phyloP scores from a whole-genome alignment of 495 filamentous ascomycete species.

The Penicillium coffeae region DNA sequence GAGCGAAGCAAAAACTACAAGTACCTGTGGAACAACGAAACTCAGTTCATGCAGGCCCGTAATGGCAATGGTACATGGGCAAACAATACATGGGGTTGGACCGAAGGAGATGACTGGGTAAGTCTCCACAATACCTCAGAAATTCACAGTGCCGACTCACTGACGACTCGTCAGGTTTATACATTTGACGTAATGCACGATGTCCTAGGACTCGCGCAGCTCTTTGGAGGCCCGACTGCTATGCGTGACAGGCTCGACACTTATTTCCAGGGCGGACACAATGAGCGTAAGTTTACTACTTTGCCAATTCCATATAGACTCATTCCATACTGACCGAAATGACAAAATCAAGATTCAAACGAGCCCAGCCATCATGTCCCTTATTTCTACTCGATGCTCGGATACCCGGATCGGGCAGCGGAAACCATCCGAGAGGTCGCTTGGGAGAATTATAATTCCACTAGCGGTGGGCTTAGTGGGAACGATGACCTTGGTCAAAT shows the following conservation, averaged over 20 bases:
- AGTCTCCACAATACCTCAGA: neutral
- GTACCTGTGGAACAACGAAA: slow-evolving; percentile 25
- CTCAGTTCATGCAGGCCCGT: slow-evolving; percentile 27
- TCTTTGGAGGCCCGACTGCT: slow-evolving; percentile 18
- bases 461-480: slow-evolving; percentile 23
- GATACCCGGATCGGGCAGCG: slow-evolving; percentile 16
- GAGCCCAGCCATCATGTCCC: slow-evolving; percentile 29
- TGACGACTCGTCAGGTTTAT: slow-evolving; percentile 6
- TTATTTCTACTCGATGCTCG: slow-evolving; percentile 22
- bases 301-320: neutral
- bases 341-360: slow-evolving; percentile 3
- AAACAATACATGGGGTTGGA: slow-evolving; percentile 23
- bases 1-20: slow-evolving; percentile 19
- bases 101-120: slow-evolving; percentile 25
- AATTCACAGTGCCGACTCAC: neutral
- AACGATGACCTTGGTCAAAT: slow-evolving; percentile 30
- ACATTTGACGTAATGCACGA: slow-evolving; percentile 30
- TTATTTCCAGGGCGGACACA: slow-evolving; percentile 26
- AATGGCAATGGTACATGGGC: slow-evolving; percentile 27
- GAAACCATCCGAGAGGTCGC: slow-evolving; percentile 19
- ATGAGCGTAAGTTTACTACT: slow-evolving; percentile 20
- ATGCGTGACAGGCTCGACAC: slow-evolving; percentile 20
- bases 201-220: slow-evolving; percentile 13
- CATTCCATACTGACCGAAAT: neutral
- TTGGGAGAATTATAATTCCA: slow-evolving; percentile 27